Conservation (phyloP, 768 basidiomycete genomes). For the Tubosaeta sp. region DNA sequence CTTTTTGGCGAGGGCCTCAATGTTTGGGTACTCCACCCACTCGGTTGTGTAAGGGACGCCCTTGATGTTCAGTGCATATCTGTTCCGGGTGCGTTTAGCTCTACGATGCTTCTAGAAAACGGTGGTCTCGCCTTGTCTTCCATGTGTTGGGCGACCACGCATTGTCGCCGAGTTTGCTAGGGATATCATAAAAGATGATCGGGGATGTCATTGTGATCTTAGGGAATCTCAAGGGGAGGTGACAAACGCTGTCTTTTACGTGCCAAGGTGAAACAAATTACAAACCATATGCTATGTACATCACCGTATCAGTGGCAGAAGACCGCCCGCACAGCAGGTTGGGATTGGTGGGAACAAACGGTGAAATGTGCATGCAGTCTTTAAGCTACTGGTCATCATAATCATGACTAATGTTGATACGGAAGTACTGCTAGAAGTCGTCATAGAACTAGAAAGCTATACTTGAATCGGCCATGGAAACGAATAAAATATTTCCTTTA, state of each 20-base stretch:
- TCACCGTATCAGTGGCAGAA: not conserved
- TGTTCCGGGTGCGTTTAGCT: conserved; percentile 6
- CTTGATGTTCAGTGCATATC: conserved; percentile 40
- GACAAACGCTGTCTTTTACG: conserved; percentile 5
- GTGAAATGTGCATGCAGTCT: not conserved
- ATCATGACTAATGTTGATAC: conserved; percentile 16
- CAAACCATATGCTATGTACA: conserved; percentile 5
- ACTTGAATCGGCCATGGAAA: conserved; percentile 7
- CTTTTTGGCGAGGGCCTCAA: conserved; percentile 30
- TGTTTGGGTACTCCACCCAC: conserved; percentile 44
- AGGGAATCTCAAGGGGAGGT: not conserved
- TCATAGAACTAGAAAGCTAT: not conserved
- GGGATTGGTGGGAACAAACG: not conserved
- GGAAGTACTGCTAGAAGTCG: conserved; percentile 3
- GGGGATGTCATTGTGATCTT: conserved; percentile 21
- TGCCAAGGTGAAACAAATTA: not conserved
- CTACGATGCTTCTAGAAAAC: not conserved
- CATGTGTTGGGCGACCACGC: conserved; percentile 46
- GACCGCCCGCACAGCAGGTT: not conserved
- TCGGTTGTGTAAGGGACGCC: conserved; percentile 37
- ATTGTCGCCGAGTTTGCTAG: conserved; percentile 24
- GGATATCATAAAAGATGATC: conserved; percentile 45
- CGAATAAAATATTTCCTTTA: conserved; percentile 5
- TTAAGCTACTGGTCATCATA: conserved; percentile 7
- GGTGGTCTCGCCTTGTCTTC: conserved; percentile 37